Base-by-base conservation (phyloP, 768 basidiomycete species). In the Daedaleopsis nitida region DNA sequence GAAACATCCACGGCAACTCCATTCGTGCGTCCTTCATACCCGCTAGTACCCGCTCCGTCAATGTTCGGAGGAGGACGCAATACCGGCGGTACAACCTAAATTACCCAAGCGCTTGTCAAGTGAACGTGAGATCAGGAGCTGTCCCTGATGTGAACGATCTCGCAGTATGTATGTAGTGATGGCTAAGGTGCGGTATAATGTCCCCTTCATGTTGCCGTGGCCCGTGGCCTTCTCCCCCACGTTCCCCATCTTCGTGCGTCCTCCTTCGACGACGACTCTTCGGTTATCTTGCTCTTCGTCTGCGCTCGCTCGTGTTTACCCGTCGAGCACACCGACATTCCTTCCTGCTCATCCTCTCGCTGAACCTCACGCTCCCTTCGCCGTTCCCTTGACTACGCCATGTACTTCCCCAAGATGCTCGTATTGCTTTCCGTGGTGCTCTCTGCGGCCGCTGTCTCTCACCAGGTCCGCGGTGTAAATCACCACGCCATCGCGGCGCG, bases 401-500 rank as follows among this genome's bases (percentile, higher is more conserved):
- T 80, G 76, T 78, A 78, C 66, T 72, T 81, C 75, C 11, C 74
- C 65, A 80, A 32, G 27, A 32, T 74, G 67, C 43, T 85, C 69
- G 64, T 81, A 66, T 66, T 83, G 64, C 60, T 82, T 67, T 66
- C 72, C 64, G 61, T 82, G 69, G 74, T 79, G 65, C 65, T 83
- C 73, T 73, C 78, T 48, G 73, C 74, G 55, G 57, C 77, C 52
- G 70, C 77, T 0, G 75, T 70, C 38, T 78, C 80, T 38, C 81
- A 82, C 68, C 63, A 67, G 59, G 69, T 75, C 55, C 76, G 76
- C 57, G 66, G 73, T 56, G 57, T 66, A 44, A 68, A 74, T 63
- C 80, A 81, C 69, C 81, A 77, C 64, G 77, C 75, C 49, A 42
- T 84, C 57, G 79, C 81, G 44, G 80, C 78, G 34, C 80, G 80